phyloP scores from a whole-genome alignment of 2,329 filamentous ascomycete genomes.

The Colletotrichum spinosum region DNA sequence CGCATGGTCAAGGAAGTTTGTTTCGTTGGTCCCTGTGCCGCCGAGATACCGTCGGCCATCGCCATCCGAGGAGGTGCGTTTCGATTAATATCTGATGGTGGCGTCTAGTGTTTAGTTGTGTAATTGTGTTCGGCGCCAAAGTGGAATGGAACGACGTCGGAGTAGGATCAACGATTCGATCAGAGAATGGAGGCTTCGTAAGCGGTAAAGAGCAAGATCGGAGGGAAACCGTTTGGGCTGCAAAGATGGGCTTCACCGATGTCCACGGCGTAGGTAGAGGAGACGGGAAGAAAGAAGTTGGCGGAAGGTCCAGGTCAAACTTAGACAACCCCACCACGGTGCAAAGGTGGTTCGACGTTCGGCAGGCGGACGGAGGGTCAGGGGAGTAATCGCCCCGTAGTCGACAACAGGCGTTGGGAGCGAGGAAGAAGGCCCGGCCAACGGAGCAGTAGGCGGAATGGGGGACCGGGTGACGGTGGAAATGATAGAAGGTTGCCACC shows the following conservation, averaged over 20 bases:
- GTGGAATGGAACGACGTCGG: neutral
- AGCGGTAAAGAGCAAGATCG: slow-evolving; percentile 7
- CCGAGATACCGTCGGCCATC: slow-evolving; percentile 37
- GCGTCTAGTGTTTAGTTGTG: slow-evolving; percentile 1
- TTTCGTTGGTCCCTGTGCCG: slow-evolving; percentile 31
- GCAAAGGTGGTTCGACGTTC: slow-evolving; percentile 34
- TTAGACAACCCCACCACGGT: slow-evolving; percentile 32
- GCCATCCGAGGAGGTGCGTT: slow-evolving; percentile 35
- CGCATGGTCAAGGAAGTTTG: slow-evolving; percentile 32
- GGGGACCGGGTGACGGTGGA: slow-evolving; percentile 16
- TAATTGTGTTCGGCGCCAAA: slow-evolving; percentile 8
- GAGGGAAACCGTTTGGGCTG: slow-evolving; percentile 15
- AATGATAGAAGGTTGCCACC: slow-evolving; percentile 27
- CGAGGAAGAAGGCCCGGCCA: slow-evolving; percentile 22
- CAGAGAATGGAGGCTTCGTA: slow-evolving; percentile 11
- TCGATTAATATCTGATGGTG: neutral
- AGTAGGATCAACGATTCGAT: neutral
- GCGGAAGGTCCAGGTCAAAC: slow-evolving; percentile 17
- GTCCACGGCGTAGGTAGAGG: slow-evolving; percentile 12
- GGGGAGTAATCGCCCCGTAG: slow-evolving; percentile 23
- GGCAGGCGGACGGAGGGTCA: slow-evolving; percentile 29
- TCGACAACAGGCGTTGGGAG: slow-evolving; percentile 18
- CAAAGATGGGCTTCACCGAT: slow-evolving; percentile 10
- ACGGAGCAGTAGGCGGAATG: slow-evolving; percentile 31
- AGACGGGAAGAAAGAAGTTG: slow-evolving; percentile 6